A percentile compares a stretch with the other conserved stretches of the same genome.
These are phyloP conservation scores for Aspergillus udagawae DNA, from an alignment of 2,329 filamentous ascomycete genomes.

Conservation along the genomic window DNA sequence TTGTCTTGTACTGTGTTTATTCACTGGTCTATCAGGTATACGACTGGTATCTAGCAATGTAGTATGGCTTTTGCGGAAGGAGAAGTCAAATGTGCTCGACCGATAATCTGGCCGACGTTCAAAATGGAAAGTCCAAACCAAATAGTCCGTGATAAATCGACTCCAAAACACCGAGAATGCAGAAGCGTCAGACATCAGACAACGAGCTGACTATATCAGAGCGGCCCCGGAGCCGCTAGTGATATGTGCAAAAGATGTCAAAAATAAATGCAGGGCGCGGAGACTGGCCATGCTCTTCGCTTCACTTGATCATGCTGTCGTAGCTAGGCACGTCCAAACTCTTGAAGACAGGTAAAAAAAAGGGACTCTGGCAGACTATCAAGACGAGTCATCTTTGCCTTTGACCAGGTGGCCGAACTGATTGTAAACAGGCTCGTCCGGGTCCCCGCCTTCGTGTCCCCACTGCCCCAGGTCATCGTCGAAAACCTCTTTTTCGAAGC, in stretches of 20 bases:
- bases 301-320: neutral
- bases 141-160: neutral
- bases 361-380: neutral
- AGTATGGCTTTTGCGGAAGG: neutral
- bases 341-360: neutral
- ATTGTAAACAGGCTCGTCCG: constrained; percentile 34
- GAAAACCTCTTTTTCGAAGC: constrained; percentile 45
- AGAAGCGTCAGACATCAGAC: neutral
- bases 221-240: neutral
- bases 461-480: constrained; percentile 44
- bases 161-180: neutral
- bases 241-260: neutral
- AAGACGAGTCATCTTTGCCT: constrained; percentile 25
- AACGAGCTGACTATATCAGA: neutral
- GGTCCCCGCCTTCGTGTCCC: constrained; percentile 32
- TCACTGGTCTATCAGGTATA: neutral
- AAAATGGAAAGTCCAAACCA: neutral
- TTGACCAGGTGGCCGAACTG: constrained; percentile 35
- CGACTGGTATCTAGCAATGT: neutral
- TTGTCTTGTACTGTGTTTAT: neutral
- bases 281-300: neutral
- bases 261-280: neutral
- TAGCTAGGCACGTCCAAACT: neutral
- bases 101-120: neutral
- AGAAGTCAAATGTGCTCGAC: neutral